phyloP scores from a whole-genome alignment of 257 asterid genomes.

The Agastache rugosa region DNA sequence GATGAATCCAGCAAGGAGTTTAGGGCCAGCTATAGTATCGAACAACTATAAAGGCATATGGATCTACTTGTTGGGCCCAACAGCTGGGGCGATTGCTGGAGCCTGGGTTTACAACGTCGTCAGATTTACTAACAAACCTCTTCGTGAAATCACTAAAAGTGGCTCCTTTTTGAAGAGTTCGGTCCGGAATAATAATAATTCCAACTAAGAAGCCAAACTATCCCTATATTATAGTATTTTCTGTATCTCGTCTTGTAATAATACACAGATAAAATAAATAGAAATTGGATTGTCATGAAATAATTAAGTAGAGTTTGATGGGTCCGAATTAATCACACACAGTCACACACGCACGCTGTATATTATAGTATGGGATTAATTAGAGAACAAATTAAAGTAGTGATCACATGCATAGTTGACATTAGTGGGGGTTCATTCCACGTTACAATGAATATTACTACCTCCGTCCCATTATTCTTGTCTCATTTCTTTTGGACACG shows the following conservation, averaged over 20 bases:
- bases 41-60: conserved; percentile 58
- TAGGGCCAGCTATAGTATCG: conserved; percentile 87
- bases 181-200: conserved; percentile 32
- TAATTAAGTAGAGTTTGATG: conserved; percentile 15
- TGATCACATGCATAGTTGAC: neutral
- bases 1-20: conserved; percentile 95
- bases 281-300: conserved; percentile 15
- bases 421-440: neutral
- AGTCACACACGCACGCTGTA: neutral
- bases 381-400: too few species aligned
- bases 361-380: too few species aligned
- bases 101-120: conserved; percentile 84
- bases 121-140: conserved; percentile 77
- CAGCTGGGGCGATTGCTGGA: conserved; percentile 75
- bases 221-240: neutral
- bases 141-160: conserved; percentile 73
- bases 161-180: conserved; percentile 61
- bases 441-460: neutral
- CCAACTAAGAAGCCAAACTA: conserved; percentile 7
- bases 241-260: conserved; percentile 9
- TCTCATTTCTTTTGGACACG: too few species aligned
- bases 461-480: too few species aligned
- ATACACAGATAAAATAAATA: neutral
- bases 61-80: conserved; percentile 80
- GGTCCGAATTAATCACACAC: neutral